Base-by-base conservation (phyloP, 164 flowering plant species). In the Tetrastigma voinierianum region DNA sequence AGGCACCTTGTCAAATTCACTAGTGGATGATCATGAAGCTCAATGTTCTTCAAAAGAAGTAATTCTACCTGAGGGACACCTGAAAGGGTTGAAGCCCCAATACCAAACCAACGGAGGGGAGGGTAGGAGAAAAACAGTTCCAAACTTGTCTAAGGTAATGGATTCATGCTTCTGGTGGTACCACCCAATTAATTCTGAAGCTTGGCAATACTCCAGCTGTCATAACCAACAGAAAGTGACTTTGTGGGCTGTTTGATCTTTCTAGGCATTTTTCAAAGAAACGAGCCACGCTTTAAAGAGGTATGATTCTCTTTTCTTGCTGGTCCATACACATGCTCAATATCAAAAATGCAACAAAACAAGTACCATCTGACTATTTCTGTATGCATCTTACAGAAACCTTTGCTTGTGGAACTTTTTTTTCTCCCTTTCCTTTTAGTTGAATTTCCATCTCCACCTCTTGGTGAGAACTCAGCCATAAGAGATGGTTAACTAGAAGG, bases 161-260 rank as follows among this genome's bases (percentile, higher is more conserved):
- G 57, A 74, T 5, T 71, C 82, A 17, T 69, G 67, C 67, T 74
- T 81, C 20, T 83, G 85, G 82, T 82, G 78, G 81, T 85, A 79
- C 51, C 83, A 76, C 9, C 23, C 72, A 11, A 52, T 80, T 57
- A 85, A n/a, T 57, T 19, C 53, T 81, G 71, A 87, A 70, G 67
- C 66, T 82, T 66, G 85, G 91, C 59, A 76, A 63, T 62, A 10
- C 47, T 67, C 68, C 59, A 48, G 48, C 77, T 56, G 74, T 66
- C 20, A 52, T 84, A 70, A 74, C 85, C 2, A 83, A 67, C 65
- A 72, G 81, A 67, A 83, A 75, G 51, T n/a, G n/a, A 58, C 85
- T 49, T 23, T 77, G 32, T 89, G 71, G 68, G 80, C 64, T 76
- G 75, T 25, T 67, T 85, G 64, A 54, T 77, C 49, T 5, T 85